Conservation (phyloP, 2,329 filamentous ascomycete genomes). For the Monosporascus cannonballus region DNA sequence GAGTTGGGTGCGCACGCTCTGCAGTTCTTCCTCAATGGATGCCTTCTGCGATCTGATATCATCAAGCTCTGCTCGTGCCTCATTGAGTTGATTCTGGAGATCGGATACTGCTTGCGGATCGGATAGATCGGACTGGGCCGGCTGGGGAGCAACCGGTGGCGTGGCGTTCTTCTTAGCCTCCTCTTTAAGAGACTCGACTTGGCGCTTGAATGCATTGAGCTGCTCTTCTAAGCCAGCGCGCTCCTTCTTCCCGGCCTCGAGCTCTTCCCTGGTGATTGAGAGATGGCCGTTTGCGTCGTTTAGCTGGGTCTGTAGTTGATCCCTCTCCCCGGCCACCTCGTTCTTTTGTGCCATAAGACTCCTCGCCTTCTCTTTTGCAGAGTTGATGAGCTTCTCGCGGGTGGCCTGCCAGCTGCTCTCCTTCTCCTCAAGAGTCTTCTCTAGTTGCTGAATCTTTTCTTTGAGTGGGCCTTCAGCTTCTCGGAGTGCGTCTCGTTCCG, state of each 20-base stretch:
- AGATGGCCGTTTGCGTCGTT: constrained; percentile 37
- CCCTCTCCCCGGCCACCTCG: constrained; percentile 43
- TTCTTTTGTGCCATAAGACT: constrained; percentile 38
- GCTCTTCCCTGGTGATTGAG: constrained; percentile 40
- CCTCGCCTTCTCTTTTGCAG: constrained; percentile 56
- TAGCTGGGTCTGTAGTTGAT: constrained; percentile 44
- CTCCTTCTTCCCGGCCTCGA: constrained; percentile 42
- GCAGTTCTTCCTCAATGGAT: constrained; percentile 58
- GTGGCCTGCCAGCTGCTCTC: constrained; percentile 46
- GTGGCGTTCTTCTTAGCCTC: constrained; percentile 31
- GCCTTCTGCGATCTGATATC: constrained; percentile 62
- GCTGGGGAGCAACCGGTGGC: constrained; percentile 29
- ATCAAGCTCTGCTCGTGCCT: constrained; percentile 56
- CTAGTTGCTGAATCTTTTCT: constrained; percentile 45
- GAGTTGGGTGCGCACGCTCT: constrained; percentile 51
- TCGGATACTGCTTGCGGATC: constrained; percentile 39
- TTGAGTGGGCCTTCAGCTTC: constrained; percentile 45
- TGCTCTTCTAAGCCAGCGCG: constrained; percentile 34
- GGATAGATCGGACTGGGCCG: constrained; percentile 29
- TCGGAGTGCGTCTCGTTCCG: constrained; percentile 55
- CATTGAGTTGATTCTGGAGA: constrained; percentile 43
- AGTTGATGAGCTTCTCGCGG: constrained; percentile 50
- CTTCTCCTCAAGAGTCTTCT: constrained; percentile 48
- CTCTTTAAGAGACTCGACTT: constrained; percentile 22
- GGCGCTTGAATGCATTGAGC: constrained; percentile 35